These are phyloP conservation scores for Rostrohypoxylon terebratum DNA, from an alignment of 495 filamentous ascomycete species.

Conservation along the genomic window DNA sequence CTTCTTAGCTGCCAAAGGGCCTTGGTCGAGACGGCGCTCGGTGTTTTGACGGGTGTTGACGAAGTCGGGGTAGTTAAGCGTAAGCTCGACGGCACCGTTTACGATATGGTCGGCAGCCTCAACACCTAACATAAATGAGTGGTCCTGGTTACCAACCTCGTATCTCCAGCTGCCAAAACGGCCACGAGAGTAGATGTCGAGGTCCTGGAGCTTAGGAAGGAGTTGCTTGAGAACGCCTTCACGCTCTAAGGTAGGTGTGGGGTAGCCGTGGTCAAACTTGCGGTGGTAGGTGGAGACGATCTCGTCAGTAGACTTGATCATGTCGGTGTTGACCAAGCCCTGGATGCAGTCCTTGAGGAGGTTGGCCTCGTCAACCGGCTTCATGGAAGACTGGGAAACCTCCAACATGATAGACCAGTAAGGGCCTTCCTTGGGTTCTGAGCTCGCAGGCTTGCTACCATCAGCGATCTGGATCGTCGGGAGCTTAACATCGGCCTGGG, in stretches of 20 bases:
- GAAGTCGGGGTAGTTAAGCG: conserved; percentile 98
- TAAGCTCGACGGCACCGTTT: conserved; percentile 93
- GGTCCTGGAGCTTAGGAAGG: conserved; percentile 88
- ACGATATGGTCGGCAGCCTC: conserved; percentile 97
- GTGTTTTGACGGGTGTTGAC: conserved; percentile 91
- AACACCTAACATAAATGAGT: conserved; percentile 98
- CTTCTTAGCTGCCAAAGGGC: conserved; percentile 54
- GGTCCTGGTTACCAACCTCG: conserved; percentile 95
- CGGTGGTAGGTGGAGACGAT: conserved; percentile 99
- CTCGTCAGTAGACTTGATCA: conserved; percentile 90
- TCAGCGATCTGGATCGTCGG: conserved; percentile 86
- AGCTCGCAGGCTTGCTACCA: conserved; percentile 78
- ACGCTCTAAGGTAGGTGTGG: conserved; percentile 93
- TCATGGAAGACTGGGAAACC: conserved; percentile 95
- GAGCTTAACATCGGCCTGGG: conserved; percentile 81
- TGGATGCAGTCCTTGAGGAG: conserved; percentile 91
- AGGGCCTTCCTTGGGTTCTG: conserved; percentile 80
- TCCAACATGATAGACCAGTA: conserved; percentile 99
- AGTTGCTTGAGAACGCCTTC: conserved; percentile 94
- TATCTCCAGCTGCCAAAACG: conserved; percentile 99
- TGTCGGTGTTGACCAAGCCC: conserved; percentile 95
- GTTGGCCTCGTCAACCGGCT: conserved; percentile 86
- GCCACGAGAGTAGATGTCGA: conserved; percentile 94
- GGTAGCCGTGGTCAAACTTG: conserved; percentile 99
- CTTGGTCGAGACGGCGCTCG: conserved; percentile 88